Conservation (phyloP, 352 stramenopile genomes). For the Globisporangium heterothallicum region DNA sequence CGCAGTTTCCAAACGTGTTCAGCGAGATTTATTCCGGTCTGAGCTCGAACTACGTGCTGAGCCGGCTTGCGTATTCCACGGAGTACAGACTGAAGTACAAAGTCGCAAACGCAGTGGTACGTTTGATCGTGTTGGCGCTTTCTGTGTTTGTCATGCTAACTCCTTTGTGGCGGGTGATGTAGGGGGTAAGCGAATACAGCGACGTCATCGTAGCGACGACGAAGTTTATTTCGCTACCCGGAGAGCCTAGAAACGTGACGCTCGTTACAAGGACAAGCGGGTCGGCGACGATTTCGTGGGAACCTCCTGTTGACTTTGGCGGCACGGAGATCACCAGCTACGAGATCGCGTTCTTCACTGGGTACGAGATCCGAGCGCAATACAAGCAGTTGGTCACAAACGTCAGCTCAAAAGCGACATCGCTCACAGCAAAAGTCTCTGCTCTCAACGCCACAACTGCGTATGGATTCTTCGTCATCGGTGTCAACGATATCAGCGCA, state of each 20-base stretch:
- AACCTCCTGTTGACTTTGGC: slow-evolving; percentile 45
- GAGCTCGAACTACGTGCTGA: slow-evolving; percentile 17
- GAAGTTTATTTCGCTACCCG: slow-evolving; percentile 36
- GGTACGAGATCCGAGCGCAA: slow-evolving; percentile 22
- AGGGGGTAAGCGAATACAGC: slow-evolving; percentile 50
- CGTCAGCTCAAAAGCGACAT: slow-evolving; percentile 15
- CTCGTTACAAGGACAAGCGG: slow-evolving; percentile 29
- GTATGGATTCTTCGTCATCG: slow-evolving; percentile 49
- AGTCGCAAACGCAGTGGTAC: slow-evolving; percentile 20
- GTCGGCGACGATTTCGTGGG: slow-evolving; percentile 35
- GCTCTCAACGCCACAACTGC: slow-evolving; percentile 38
- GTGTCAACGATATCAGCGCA: slow-evolving; percentile 47
- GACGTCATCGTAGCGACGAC: slow-evolving; percentile 26
- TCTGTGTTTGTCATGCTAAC: background rate
- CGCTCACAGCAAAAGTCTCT: slow-evolving; percentile 29
- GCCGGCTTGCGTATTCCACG: slow-evolving; percentile 31
- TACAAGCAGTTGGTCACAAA: slow-evolving; percentile 28
- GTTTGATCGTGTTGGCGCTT: background rate
- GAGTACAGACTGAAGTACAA: slow-evolving; percentile 43
- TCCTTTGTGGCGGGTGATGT: slow-evolving; percentile 3
- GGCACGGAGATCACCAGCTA: slow-evolving; percentile 44
- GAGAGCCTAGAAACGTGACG: slow-evolving; percentile 24
- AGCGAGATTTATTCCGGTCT: slow-evolving; percentile 32
- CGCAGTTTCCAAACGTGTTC: slow-evolving; percentile 33
- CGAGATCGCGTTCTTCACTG: slow-evolving; percentile 37